These are phyloP conservation scores for Sporothrix pallida DNA, from an alignment of 2,329 filamentous ascomycete genomes.

Conservation along the genomic window DNA sequence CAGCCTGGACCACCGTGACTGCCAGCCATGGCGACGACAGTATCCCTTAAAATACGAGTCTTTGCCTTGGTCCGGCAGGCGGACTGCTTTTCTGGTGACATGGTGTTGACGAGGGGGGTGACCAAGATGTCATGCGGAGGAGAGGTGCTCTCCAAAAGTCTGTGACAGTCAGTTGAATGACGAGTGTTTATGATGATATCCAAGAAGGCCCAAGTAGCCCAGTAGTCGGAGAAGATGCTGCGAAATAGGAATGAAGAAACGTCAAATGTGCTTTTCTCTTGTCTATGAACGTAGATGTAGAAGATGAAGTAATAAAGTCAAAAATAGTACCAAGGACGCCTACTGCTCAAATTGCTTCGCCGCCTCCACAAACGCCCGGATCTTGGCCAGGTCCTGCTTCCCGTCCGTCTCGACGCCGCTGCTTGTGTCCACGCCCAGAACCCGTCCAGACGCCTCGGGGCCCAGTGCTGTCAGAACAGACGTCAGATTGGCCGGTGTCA, in stretches of 20 bases:
- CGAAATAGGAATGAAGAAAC: background rate
- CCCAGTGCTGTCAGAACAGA: slow-evolving; percentile 68
- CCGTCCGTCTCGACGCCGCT: slow-evolving; percentile 90
- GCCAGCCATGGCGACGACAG: slow-evolving; percentile 61
- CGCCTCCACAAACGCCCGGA: slow-evolving; percentile 76
- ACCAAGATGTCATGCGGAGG: background rate
- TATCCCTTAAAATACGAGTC: slow-evolving; percentile 38
- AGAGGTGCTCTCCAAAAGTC: background rate
- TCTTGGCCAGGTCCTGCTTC: slow-evolving; percentile 79
- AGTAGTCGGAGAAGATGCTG: too few relatives aligned
- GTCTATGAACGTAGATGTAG: slow-evolving; percentile 9
- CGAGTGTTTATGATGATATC: background rate
- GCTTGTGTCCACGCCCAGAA: slow-evolving; percentile 85
- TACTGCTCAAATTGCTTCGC: slow-evolving; percentile 62
- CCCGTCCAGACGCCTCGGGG: slow-evolving; percentile 54
- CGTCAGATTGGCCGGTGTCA: slow-evolving; percentile 79
- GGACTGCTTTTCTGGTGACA: background rate
- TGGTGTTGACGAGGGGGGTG: background rate
- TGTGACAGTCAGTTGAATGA: background rate
- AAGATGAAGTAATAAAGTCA: background rate
- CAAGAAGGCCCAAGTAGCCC: background rate
- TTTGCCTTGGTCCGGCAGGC: background rate
- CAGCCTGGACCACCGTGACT: slow-evolving; percentile 57
- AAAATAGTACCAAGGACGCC: slow-evolving; percentile 20
- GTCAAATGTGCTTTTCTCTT: background rate